These are phyloP conservation scores for Lophiotrema nucula DNA, from an alignment of 495 filamentous ascomycete species.

Conservation along the genomic window DNA sequence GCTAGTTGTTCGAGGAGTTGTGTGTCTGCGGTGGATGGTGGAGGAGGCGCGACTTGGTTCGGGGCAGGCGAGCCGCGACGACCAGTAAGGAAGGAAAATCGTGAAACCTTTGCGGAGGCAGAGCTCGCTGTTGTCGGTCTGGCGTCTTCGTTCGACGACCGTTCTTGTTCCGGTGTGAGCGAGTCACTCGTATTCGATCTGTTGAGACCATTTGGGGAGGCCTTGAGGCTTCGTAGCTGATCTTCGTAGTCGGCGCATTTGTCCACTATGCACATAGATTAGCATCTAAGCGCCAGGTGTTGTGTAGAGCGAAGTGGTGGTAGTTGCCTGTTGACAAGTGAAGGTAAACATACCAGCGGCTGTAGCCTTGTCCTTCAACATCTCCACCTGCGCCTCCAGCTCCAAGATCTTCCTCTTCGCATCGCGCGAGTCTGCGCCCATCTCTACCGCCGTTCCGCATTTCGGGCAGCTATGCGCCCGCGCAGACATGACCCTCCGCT, in stretches of 20 bases:
- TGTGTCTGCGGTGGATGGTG: slow-evolving; percentile 35
- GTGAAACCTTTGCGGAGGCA: slow-evolving; percentile 40
- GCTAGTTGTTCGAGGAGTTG: slow-evolving; percentile 70
- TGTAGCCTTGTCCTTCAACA: slow-evolving; percentile 72
- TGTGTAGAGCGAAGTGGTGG: neutral
- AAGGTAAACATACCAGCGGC: slow-evolving; percentile 62
- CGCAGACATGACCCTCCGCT: slow-evolving; percentile 9
- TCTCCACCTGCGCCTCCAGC: slow-evolving; percentile 72
- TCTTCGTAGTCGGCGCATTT: slow-evolving; percentile 95
- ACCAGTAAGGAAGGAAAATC: slow-evolving; percentile 53
- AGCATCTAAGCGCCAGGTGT: neutral
- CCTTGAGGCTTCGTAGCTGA: slow-evolving; percentile 67
- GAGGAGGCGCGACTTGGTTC: slow-evolving; percentile 26
- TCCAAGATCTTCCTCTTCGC: slow-evolving; percentile 58
- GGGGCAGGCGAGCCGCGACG: slow-evolving; percentile 28
- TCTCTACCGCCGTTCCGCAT: slow-evolving; percentile 20
- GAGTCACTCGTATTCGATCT: slow-evolving; percentile 20
- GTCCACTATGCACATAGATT: slow-evolving; percentile 51
- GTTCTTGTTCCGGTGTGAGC: slow-evolving; percentile 30
- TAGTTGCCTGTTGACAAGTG: neutral
- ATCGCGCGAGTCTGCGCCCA: slow-evolving; percentile 1
- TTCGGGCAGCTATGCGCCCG: slow-evolving; percentile 27
- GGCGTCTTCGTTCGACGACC: slow-evolving; percentile 38
- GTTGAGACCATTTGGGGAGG: slow-evolving; percentile 29
- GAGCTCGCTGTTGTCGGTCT: slow-evolving; percentile 45